These are phyloP conservation scores for Ogataea sp. DNA, from an alignment of 805 yeast genomes.

Conservation along the genomic window DNA sequence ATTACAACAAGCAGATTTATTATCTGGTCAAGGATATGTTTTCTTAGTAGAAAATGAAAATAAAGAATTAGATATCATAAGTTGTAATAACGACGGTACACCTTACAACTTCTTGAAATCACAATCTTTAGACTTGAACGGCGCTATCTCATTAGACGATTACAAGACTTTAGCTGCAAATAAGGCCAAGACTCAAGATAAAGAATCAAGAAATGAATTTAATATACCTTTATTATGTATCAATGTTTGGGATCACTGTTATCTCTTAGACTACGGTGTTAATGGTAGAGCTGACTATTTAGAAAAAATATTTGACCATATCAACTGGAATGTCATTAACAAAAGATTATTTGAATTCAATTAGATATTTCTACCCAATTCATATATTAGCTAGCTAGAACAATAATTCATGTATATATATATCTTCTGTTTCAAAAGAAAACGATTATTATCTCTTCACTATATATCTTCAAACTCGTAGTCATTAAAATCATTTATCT, in stretches of 20 bases:
- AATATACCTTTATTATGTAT: slow-evolving; percentile 69
- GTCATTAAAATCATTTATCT: slow-evolving; percentile 21
- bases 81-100: slow-evolving; percentile 67
- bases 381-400: no score
- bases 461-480: slow-evolving; percentile 13
- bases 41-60: slow-evolving; percentile 60
- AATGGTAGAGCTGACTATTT: slow-evolving; percentile 68
- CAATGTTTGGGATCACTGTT: slow-evolving; percentile 89
- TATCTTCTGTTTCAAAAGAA: no score
- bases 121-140: slow-evolving; percentile 70
- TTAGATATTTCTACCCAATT: no score
- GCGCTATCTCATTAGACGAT: slow-evolving; percentile 52
- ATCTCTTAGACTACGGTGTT: slow-evolving; percentile 75
- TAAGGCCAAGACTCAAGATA: slow-evolving; percentile 6
- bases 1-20: slow-evolving; percentile 40
- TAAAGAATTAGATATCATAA: slow-evolving; percentile 46
- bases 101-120: slow-evolving; percentile 64
- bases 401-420: neutral
- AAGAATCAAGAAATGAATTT: slow-evolving; percentile 41
- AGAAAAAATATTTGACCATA: slow-evolving; percentile 64
- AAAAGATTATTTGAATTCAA: slow-evolving; percentile 23
- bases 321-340: slow-evolving; percentile 79
- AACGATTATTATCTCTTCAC: no score
- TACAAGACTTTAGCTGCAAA: slow-evolving; percentile 36
- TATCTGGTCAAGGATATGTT: slow-evolving; percentile 68